These are phyloP conservation scores for Ilex aquifolium DNA, from an alignment of 257 asterid genomes.

Conservation along the genomic window DNA sequence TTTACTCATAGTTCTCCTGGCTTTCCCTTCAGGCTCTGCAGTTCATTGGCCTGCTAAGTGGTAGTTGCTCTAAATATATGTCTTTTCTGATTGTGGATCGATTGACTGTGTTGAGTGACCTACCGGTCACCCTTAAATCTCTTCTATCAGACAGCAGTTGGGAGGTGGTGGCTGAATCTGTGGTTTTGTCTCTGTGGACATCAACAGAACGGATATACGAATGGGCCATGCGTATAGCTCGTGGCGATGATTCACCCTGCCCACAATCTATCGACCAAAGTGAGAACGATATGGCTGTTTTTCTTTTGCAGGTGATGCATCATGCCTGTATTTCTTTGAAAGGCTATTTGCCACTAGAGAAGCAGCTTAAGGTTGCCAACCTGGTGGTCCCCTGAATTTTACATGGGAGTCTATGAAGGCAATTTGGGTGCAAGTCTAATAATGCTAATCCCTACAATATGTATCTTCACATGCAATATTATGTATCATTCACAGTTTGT, in stretches of 20 bases:
- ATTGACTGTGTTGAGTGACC: constrained; percentile 56
- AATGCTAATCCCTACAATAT: no score
- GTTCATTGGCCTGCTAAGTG: constrained; percentile 74
- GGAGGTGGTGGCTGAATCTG: constrained; percentile 53
- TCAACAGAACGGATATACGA: constrained; percentile 52
- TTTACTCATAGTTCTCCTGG: neutral
- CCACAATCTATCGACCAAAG: constrained; percentile 38
- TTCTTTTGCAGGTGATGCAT: constrained; percentile 56
- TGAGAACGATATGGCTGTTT: constrained; percentile 41
- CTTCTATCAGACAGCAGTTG: constrained; percentile 45
- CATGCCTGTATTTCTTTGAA: constrained; percentile 50
- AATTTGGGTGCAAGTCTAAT: no score
- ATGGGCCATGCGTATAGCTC: constrained; percentile 30
- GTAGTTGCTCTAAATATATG: constrained; percentile 74
- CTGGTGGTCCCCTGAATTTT: constrained; percentile 28
- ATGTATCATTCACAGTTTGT: no score
- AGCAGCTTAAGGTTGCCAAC: constrained; percentile 70
- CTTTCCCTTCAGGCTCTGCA: constrained; percentile 54
- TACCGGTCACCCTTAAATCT: constrained; percentile 65
- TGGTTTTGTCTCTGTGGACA: constrained; percentile 42
- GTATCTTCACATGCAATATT: no score
- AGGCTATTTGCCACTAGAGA: constrained; percentile 50
- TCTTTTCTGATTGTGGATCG: constrained; percentile 53
- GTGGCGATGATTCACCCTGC: constrained; percentile 17
- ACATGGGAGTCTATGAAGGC: no score